Evolutionary conservation across 768 basidiomycete species (phyloP), one percentile per base, ranked within the genome.

Genomic region (Trametes elegans): DNA sequence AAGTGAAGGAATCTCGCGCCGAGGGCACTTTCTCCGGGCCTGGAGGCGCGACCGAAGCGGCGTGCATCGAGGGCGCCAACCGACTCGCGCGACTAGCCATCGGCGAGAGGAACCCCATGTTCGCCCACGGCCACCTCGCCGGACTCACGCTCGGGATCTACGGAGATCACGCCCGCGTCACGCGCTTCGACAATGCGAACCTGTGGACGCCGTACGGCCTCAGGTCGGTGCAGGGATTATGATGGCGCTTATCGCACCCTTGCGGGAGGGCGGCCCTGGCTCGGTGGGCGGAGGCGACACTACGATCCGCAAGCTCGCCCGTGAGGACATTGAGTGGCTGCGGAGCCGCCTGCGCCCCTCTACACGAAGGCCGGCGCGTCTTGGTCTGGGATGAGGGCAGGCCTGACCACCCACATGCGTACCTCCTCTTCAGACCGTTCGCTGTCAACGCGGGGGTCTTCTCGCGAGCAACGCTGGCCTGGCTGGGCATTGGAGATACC

Each of bases 381-480:
- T 27, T 34, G 39, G 44, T 53, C 2, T 34, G 27, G 26, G 34
- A 49, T 13, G 35, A 28, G 9, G 32, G 34, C 26, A 14, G 31
- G 11, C 13, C 23, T 5, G 41, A 2, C 5, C 16, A 31, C 7
- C 21, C 29, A 10, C 39, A 19, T 3, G 14, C 34, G 16, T 51
- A 24, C 29, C 4, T 59, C 3, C 31, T 54, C 1, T 50, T 49
- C 32, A 32, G 42, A 40, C 45, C 57, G 27, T 26, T 52, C 9
- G 42, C 38, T 41, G 31, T 53, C 14, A 61, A 61, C 31, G 32
- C 55, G 2, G 34, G 39, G 5, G 36, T 61, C 8, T 61, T 61
- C 52, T 53, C 50, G 5, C 55, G 59, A 1, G n/a, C 55, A 10
- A 57, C 59, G 23, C 53, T 48, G 47, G 55, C 54, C n/a, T 57